These are phyloP conservation scores for Macrolepiota fuliginosa DNA, from an alignment of 768 basidiomycete genomes.

Conservation along the genomic window DNA sequence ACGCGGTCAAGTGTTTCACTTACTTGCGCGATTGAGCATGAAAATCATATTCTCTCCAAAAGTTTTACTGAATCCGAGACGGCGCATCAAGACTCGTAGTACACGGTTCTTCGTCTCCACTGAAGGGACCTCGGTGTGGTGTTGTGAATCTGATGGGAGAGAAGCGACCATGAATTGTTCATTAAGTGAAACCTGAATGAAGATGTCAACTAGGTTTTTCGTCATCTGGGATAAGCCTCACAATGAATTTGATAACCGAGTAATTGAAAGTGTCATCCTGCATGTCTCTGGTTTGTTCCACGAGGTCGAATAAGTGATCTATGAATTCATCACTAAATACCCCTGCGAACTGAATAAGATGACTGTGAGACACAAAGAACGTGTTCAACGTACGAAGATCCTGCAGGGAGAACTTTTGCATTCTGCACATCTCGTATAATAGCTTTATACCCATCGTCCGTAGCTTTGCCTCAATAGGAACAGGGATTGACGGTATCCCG, in stretches of 20 bases:
- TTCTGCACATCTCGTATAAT: slow-evolving; percentile 90
- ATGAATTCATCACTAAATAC: slow-evolving; percentile 84
- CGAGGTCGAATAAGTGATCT: slow-evolving; percentile 86
- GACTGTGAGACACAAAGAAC: background rate
- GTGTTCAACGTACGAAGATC: slow-evolving; percentile 69
- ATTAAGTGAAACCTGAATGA: slow-evolving; percentile 78
- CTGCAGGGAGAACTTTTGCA: slow-evolving; percentile 75
- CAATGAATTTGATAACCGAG: slow-evolving; percentile 91
- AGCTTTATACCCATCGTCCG: slow-evolving; percentile 68
- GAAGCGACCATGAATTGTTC: slow-evolving; percentile 98
- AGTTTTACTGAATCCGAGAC: slow-evolving; percentile 84
- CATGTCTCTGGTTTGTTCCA: slow-evolving; percentile 87
- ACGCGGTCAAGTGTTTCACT: slow-evolving; percentile 26
- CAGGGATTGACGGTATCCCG: slow-evolving; percentile 38
- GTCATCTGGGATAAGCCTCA: slow-evolving; percentile 34
- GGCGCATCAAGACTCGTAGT: slow-evolving; percentile 77
- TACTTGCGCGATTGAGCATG: slow-evolving; percentile 95
- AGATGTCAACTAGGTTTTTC: background rate
- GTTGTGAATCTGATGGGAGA: slow-evolving; percentile 33
- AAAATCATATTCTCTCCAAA: slow-evolving; percentile 99
- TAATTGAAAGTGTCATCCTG: slow-evolving; percentile 95
- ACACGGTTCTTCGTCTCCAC: slow-evolving; percentile 61
- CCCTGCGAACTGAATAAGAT: slow-evolving; percentile 37
- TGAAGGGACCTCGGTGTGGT: slow-evolving; percentile 10
- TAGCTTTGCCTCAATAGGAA: slow-evolving; percentile 85